Evolutionary conservation across 352 stramenopile species (phyloP).

Genomic region (Aphanomyces astaci): DNA sequence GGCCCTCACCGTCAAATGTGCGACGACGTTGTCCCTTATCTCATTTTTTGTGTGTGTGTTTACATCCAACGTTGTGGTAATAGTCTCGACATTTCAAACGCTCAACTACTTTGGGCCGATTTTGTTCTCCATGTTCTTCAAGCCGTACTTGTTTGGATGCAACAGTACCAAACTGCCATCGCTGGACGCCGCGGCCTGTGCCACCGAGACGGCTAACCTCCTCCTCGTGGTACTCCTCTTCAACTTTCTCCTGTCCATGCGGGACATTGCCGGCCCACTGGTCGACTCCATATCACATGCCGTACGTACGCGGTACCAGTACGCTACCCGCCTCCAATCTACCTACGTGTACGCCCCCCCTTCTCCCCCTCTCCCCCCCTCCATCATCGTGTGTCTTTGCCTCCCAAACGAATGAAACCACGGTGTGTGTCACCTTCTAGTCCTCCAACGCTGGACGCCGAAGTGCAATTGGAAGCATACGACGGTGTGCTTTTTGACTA

Average conservation of each 20-base stretch:
- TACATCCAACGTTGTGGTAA: neutral
- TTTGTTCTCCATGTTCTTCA: constrained; percentile 17
- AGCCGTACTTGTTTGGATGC: constrained; percentile 22
- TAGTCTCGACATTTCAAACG: constrained; percentile 51
- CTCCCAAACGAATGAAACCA: no score
- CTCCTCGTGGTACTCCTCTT: constrained; percentile 27
- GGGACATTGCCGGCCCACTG: constrained; percentile 24
- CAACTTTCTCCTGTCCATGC: constrained; percentile 29
- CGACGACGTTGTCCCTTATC: constrained; percentile 7
- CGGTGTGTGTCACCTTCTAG: no score
- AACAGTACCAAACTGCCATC: constrained; percentile 5
- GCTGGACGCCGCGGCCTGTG: constrained; percentile 25
- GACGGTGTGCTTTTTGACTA: constrained; percentile 74
- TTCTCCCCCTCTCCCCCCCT: neutral
- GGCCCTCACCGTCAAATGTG: constrained; percentile 74
- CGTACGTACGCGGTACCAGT: neutral
- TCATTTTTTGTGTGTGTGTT: no score
- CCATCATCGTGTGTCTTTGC: no score
- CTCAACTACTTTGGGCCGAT: constrained; percentile 44
- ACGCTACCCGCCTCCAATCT: neutral
- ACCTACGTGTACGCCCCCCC: constrained; percentile 11
- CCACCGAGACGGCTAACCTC: constrained; percentile 39
- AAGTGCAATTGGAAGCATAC: constrained; percentile 43
- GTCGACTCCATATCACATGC: constrained; percentile 27
- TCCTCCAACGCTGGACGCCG: constrained; percentile 26